Base-by-base conservation (phyloP, 2,329 filamentous ascomycete genomes). In the Trichoderma gracile region DNA sequence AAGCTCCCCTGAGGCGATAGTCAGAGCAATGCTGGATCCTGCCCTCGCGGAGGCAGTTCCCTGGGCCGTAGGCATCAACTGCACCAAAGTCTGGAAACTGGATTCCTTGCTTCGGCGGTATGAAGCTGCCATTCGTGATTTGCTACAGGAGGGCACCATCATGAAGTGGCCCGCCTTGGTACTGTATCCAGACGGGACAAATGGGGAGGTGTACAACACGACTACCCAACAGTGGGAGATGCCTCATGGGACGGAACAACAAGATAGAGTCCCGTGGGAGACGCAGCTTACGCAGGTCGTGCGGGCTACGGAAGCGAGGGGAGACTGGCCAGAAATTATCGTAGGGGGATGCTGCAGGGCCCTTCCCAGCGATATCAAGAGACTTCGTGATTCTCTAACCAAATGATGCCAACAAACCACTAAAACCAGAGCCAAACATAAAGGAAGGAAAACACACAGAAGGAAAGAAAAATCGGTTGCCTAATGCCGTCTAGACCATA, bases 121-220 rank as follows among this genome's bases (percentile, higher is more conserved):
- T 57, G 85, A 89, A 69, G 77, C 75, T 3, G 80, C 77, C 9
- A 72, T 87, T 17, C 65, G 67, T 10, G 67, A 65, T n/a, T 59
- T 85, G 68, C 63, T 80, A 1, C 58, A 70, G 4, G 68, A 73
- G 4, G 76, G 77, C 0, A 69, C 74, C 15, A 59, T 80, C 1
- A 21, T 66, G 0, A 70, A 72, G 6, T 81, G 79, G 77, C 86
- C 86, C 1, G 79, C 78, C 21, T 73, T 90, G 60, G 82, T 90
- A 5, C 69, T 90, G 19, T 90, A 90, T 72, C 88, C 88, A 0
- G 88, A 91, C 72, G 88, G 88, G 0, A 89, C 88, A 1, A 87
- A 86, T 53, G 86, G 86, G 0, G 85, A 89, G 74, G 81, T 87
- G 0, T 90, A 90, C 74, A 85, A 90, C 72, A 88, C 87, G 1